These are phyloP conservation scores for Ceriops tagal DNA, from an alignment of 345 rosid species.

Conservation along the genomic window DNA sequence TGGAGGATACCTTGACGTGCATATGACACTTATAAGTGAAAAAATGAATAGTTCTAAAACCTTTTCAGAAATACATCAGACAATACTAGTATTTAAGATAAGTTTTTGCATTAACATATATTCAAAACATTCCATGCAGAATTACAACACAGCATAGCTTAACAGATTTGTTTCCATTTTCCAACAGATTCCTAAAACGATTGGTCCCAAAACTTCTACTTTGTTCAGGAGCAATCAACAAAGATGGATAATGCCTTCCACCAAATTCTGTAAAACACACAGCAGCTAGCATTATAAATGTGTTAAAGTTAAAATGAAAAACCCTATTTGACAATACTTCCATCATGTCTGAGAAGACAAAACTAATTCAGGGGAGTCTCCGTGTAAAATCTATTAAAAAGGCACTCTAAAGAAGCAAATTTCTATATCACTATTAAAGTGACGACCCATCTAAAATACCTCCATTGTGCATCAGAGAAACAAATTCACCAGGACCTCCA, in stretches of 20 bases:
- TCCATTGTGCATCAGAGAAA: no score
- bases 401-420: no score
- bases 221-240: background rate
- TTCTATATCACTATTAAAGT: no score
- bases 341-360: no score
- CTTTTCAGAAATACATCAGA: background rate
- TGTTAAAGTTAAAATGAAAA: background rate
- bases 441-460: no score
- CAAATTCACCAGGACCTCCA: no score
- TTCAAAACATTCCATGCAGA: no score
- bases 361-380: no score
- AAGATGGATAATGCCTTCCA: background rate
- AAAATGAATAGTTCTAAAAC: background rate
- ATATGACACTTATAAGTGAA: background rate
- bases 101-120: no score
- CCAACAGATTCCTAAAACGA: background rate
- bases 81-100: background rate
- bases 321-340: background rate
- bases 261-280: background rate
- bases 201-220: background rate
- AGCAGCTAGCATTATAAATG: background rate
- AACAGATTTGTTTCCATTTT: background rate
- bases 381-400: no score
- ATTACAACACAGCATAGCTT: no score
- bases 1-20: conserved; percentile 82